These are phyloP conservation scores for Phytopythium aichiense DNA, from an alignment of 352 stramenopile genomes.

Conservation along the genomic window DNA sequence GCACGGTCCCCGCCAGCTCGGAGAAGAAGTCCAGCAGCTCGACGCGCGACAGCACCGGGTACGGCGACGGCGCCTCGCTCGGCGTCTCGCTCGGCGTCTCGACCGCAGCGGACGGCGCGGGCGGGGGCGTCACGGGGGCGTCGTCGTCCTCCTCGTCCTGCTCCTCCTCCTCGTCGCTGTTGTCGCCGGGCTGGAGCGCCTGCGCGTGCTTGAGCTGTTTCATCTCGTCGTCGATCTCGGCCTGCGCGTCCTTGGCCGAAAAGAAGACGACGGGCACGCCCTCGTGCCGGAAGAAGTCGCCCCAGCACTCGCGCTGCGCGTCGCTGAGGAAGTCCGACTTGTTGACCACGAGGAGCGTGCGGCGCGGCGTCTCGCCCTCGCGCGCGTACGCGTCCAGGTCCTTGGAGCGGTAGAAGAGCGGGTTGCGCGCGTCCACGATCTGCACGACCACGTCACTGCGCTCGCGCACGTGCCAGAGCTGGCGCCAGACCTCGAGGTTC, in stretches of 20 bases:
- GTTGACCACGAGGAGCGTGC: constrained; percentile 97
- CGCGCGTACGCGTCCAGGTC: constrained; percentile 95
- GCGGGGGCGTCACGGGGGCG: constrained; percentile 7
- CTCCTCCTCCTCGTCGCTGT: background rate
- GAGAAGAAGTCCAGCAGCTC: constrained; percentile 77
- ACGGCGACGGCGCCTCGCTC: constrained; percentile 17
- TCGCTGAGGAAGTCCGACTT: constrained; percentile 98
- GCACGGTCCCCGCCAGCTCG: constrained; percentile 47
- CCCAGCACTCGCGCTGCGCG: constrained; percentile 88
- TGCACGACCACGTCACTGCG: constrained; percentile 97
- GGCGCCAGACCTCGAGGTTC: constrained; percentile 99
- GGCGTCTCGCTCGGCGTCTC: background rate
- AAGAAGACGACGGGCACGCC: constrained; percentile 97
- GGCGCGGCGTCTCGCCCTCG: constrained; percentile 87
- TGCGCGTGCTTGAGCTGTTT: constrained; percentile 53
- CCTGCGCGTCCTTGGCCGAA: constrained; percentile 94
- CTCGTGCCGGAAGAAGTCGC: constrained; percentile 91
- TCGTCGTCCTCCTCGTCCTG: constrained; percentile 22
- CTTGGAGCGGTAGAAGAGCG: constrained; percentile 96
- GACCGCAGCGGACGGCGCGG: background rate
- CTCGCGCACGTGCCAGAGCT: constrained; percentile 99
- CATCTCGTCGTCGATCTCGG: constrained; percentile 81
- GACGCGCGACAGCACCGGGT: constrained; percentile 63
- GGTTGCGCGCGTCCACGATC: constrained; percentile 98
- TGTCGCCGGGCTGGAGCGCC: background rate